Evolutionary conservation across 2,329 filamentous ascomycete species (phyloP).

Genomic region (Hypoxylon sp.): DNA sequence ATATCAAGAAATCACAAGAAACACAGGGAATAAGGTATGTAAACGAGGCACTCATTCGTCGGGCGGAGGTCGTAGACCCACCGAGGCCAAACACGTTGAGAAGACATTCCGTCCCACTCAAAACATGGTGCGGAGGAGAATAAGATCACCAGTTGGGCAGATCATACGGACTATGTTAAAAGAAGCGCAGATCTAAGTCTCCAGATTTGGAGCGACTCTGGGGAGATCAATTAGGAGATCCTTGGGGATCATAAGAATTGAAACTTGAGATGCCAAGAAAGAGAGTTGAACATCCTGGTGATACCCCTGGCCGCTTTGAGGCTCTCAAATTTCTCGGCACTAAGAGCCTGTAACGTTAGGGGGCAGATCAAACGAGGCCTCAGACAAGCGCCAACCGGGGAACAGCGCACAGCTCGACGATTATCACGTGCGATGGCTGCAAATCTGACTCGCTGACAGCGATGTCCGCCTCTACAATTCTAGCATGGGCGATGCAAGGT

Average conservation of each 20-base stretch:
- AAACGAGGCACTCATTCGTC: conserved; percentile 35
- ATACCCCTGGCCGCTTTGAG: conserved; percentile 33
- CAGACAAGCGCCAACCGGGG: conserved; percentile 29
- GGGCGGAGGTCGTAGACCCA: conserved; percentile 34
- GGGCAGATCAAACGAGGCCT: conserved; percentile 44
- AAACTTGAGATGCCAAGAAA: conserved; percentile 45
- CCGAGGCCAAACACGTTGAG: conserved; percentile 39
- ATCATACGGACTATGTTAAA: conserved; percentile 47
- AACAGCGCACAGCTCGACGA: not conserved
- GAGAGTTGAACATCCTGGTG: conserved; percentile 8
- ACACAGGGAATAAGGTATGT: conserved; percentile 32
- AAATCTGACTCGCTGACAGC: conserved; percentile 6
- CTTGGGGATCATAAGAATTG: conserved; percentile 40
- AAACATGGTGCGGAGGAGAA: conserved; percentile 41
- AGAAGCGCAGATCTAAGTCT: conserved; percentile 31
- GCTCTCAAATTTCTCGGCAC: conserved; percentile 35
- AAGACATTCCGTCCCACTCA: conserved; percentile 36
- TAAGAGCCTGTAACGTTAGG: conserved; percentile 35
- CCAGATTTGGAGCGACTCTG: conserved; percentile 40
- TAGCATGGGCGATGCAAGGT: conserved; percentile 24
- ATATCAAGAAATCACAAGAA: conserved; percentile 32
- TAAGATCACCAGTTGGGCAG: conserved; percentile 45
- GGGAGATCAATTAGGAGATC: conserved; percentile 45
- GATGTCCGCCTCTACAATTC: not conserved
- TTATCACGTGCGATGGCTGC: conserved; percentile 26